phyloP scores from a whole-genome alignment of 257 asterid genomes.

The Solanum pinnatisectum region DNA sequence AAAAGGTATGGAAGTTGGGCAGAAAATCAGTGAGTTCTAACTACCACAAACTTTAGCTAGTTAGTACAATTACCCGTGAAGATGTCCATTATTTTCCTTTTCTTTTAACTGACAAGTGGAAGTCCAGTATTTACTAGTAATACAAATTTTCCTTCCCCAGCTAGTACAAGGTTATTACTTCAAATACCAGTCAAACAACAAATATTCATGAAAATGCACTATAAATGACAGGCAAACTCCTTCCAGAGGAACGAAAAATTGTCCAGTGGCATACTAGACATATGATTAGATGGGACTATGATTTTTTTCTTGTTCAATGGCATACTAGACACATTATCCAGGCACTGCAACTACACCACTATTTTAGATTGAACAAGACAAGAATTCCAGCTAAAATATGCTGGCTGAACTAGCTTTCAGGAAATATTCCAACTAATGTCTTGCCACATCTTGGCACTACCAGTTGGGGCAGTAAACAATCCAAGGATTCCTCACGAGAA shows the following conservation, averaged over 20 bases:
- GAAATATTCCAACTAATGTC: background rate
- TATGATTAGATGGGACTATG: background rate
- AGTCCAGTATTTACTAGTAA: background rate
- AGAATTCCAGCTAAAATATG: background rate
- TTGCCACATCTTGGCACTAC: background rate
- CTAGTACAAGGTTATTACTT: background rate
- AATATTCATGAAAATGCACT: background rate
- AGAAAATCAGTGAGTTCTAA: background rate
- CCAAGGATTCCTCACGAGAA: background rate
- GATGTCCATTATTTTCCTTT: background rate
- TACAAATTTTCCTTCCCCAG: background rate
- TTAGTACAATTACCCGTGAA: background rate
- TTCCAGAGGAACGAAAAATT: background rate
- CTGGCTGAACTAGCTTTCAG: background rate
- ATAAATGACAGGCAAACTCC: background rate
- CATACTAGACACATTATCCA: background rate
- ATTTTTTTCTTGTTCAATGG: background rate
- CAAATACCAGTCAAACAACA: background rate
- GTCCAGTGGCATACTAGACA: background rate
- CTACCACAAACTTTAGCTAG: background rate
- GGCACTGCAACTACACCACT: background rate
- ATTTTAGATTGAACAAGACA: background rate
- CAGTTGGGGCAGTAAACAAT: background rate
- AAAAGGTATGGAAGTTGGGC: conserved; percentile 5
- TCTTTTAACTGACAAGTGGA: background rate